phyloP scores from a whole-genome alignment of 2,329 filamentous ascomycete genomes.

The Fusarium newnesense region DNA sequence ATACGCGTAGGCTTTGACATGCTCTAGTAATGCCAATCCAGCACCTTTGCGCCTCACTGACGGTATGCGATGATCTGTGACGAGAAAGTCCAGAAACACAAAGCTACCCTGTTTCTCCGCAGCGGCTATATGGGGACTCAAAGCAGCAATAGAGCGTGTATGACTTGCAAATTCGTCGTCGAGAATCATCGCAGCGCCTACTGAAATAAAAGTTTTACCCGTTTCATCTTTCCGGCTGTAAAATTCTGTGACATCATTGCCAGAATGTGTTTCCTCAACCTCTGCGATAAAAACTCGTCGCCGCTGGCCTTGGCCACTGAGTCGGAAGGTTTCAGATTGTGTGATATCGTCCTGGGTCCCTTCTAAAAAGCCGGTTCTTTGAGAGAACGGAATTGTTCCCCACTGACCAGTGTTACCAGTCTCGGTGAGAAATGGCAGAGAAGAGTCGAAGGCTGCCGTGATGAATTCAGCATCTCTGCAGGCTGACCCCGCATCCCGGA shows the following conservation, averaged over 20 bases:
- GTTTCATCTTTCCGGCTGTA: accelerated
- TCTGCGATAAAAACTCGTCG: background rate
- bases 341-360: accelerated
- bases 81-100: background rate
- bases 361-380: accelerated
- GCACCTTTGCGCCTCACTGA: background rate
- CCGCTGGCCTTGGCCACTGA: background rate
- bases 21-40: background rate
- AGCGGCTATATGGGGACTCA: accelerated
- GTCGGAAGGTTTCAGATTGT: background rate
- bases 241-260: accelerated
- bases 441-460: background rate
- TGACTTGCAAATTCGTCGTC: background rate
- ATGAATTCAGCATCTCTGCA: accelerated
- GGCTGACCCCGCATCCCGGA: background rate
- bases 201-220: accelerated
- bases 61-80: background rate
- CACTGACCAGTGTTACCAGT: background rate
- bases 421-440: background rate
- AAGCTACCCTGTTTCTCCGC: accelerated
- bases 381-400: background rate
- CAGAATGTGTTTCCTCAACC: background rate
- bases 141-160: accelerated
- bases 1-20: background rate
- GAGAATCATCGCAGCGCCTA: background rate